phyloP scores from a whole-genome alignment of 306 rosid genomes.

The Quillaja saponaria region DNA sequence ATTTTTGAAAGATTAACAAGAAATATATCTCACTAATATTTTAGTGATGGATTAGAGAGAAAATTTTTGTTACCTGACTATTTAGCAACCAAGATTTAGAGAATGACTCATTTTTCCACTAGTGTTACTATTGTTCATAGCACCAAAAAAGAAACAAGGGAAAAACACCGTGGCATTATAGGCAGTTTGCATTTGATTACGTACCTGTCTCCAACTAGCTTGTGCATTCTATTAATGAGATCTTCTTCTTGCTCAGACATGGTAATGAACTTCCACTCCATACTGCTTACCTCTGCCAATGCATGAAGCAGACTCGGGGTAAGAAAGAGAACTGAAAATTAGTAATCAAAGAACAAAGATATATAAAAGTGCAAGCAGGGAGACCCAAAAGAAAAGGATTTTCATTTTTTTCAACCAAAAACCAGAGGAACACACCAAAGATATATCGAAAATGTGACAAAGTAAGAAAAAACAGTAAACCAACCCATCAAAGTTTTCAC shows the following conservation, averaged over 20 bases:
- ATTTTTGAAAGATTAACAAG: no score
- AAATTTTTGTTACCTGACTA: not conserved
- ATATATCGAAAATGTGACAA: no score
- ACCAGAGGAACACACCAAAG: not conserved
- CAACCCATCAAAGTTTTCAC: not conserved
- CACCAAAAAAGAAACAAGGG: no score
- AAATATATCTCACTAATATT: no score
- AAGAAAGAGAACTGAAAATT: not conserved
- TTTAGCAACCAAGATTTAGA: not conserved
- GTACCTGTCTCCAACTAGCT: slow-evolving; percentile 61
- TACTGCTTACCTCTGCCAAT: slow-evolving; percentile 58
- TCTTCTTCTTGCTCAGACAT: slow-evolving; percentile 63
- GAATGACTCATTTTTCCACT: no score
- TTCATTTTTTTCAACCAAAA: not conserved
- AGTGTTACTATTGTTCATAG: no score
- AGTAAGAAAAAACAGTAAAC: not conserved
- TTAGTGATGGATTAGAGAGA: not conserved
- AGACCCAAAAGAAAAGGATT: not conserved
- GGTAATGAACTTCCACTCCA: slow-evolving; percentile 57
- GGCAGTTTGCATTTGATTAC: no score
- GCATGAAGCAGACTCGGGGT: not conserved
- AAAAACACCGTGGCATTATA: not conserved
- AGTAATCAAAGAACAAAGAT: no score
- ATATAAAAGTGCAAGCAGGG: not conserved
- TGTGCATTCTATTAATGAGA: slow-evolving; percentile 59